These are phyloP conservation scores for Sporisorium iseilematis-ciliati DNA, from an alignment of 1,284 basidiomycete species.

Conservation along the genomic window DNA sequence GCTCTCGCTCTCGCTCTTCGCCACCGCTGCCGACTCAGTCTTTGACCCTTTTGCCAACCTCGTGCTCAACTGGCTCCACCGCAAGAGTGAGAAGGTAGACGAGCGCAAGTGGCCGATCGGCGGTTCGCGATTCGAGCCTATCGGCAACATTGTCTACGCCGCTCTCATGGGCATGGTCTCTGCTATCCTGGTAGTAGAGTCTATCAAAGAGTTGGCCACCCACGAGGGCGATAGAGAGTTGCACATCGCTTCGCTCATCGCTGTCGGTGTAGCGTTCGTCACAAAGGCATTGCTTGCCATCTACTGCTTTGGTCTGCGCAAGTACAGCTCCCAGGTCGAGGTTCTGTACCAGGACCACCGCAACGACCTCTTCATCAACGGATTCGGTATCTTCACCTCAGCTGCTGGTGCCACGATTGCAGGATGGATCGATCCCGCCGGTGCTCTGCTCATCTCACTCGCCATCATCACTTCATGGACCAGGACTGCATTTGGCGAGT, in stretches of 20 bases:
- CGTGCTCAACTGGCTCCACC: conserved; percentile 84
- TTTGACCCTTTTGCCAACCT: conserved; percentile 92
- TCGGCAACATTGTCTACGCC: conserved; percentile 78
- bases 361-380: conserved; percentile 76
- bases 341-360: conserved; percentile 93
- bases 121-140: conserved; percentile 82
- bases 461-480: conserved; percentile 86
- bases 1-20: conserved; percentile 85
- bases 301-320: conserved; percentile 84
- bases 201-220: conserved; percentile 78
- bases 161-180: conserved; percentile 85
- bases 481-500: conserved; percentile 74
- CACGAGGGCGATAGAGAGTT: conserved; percentile 77
- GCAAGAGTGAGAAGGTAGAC: conserved; percentile 80
- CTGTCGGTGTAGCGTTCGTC: conserved; percentile 84
- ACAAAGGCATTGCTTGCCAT: conserved; percentile 88
- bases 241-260: conserved; percentile 83
- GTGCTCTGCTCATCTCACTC: conserved; percentile 79
- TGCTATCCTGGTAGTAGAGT: conserved; percentile 86
- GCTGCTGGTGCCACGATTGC: conserved; percentile 86
- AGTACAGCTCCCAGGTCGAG: conserved; percentile 86
- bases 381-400: conserved; percentile 85
- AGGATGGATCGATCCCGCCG: conserved; percentile 88
- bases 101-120: conserved; percentile 89
- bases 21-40: conserved; percentile 87